Evolutionary conservation across 768 basidiomycete genomes (phyloP).

Genomic region (Coprinellus micaceus): DNA sequence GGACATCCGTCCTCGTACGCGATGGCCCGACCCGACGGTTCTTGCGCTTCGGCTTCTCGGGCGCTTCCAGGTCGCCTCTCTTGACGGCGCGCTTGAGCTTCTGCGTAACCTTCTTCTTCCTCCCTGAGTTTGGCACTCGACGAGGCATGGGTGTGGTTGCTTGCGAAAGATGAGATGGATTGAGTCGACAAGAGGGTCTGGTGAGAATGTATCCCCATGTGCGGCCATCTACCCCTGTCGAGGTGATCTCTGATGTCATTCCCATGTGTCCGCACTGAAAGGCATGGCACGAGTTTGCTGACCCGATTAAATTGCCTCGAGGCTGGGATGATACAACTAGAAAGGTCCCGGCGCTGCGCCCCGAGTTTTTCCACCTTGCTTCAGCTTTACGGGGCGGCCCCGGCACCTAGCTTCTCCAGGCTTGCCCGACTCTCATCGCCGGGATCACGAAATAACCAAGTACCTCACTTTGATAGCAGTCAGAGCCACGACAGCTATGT

Average conservation of each 20-base stretch:
- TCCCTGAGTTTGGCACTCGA: slow-evolving; percentile 56
- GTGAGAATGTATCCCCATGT: too few relatives aligned
- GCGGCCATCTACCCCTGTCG: too few relatives aligned
- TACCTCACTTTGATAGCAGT: too few relatives aligned
- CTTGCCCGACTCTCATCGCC: too few relatives aligned
- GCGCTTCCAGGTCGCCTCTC: slow-evolving; percentile 59
- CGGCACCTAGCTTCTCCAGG: too few relatives aligned
- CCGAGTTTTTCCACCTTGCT: too few relatives aligned
- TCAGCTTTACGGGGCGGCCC: too few relatives aligned
- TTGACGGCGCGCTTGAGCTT: slow-evolving; percentile 82
- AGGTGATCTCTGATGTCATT: neutral
- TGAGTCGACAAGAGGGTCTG: too few relatives aligned
- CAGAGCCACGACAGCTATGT: too few relatives aligned
- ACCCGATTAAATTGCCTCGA: neutral
- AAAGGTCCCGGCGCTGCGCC: too few relatives aligned
- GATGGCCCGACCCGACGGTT: slow-evolving; percentile 29
- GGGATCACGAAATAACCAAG: too few relatives aligned
- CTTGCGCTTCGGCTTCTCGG: slow-evolving; percentile 27
- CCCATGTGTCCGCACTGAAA: slow-evolving; percentile 30
- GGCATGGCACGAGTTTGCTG: slow-evolving; percentile 22
- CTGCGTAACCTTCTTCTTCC: slow-evolving; percentile 67
- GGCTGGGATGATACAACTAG: too few relatives aligned
- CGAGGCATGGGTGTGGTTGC: slow-evolving; percentile 32
- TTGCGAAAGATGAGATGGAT: slow-evolving; percentile 2
- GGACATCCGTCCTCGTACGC: slow-evolving; percentile 22